phyloP scores from a whole-genome alignment of 2,329 filamentous ascomycete species.

The Fusarium napiforme region DNA sequence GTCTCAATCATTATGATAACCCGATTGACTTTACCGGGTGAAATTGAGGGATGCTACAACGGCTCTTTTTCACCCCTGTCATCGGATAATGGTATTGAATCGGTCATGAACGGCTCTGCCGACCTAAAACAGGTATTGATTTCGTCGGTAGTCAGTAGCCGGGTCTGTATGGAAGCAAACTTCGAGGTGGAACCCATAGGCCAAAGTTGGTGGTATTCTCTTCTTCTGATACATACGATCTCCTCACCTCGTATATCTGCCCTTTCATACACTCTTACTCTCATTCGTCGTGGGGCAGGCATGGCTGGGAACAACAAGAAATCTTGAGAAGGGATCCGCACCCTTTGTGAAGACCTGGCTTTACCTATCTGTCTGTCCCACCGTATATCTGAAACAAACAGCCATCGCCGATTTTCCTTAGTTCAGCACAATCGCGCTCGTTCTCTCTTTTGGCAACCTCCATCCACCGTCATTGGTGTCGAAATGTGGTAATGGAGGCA shows the following conservation, averaged over 20 bases:
- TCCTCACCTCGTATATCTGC: not conserved
- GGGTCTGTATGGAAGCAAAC: not conserved
- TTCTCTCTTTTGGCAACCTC: not conserved
- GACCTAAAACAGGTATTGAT: not conserved
- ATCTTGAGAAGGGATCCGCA: conserved; percentile 1
- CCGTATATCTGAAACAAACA: not conserved
- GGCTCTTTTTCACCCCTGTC: not conserved
- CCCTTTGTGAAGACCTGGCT: not conserved
- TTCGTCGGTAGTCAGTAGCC: conserved; percentile 1
- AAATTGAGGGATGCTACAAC: conserved; percentile 2
- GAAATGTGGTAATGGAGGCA: not conserved
- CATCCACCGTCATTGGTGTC: not conserved
- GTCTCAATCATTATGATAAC: conserved; percentile 2
- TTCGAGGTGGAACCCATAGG: not conserved
- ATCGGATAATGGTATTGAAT: not conserved
- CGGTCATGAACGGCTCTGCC: not conserved
- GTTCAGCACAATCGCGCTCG: not conserved
- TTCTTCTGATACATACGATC: not conserved
- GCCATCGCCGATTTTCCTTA: not conserved
- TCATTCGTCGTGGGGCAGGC: not conserved
- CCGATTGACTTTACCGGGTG: not conserved
- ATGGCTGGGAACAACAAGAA: not conserved
- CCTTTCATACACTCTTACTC: not conserved
- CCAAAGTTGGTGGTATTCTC: not conserved
- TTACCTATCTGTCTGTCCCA: not conserved